Evolutionary conservation across 805 yeast genomes (phyloP).

Genomic region (Pichia heedii): DNA sequence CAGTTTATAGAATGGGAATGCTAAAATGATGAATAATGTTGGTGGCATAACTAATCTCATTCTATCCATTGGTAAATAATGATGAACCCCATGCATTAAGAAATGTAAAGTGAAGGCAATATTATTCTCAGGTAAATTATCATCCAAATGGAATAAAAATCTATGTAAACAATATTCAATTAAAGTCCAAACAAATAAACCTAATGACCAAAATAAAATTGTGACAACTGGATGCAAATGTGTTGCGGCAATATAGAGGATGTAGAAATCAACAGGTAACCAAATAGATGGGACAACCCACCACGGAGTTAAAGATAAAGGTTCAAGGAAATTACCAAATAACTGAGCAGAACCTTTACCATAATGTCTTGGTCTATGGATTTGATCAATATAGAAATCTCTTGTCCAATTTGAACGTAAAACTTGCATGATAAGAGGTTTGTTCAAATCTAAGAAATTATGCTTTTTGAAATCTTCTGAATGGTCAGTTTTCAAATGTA

Average conservation of each 20-base stretch:
- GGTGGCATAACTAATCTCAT: conserved; percentile 96
- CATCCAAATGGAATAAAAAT: conserved; percentile 87
- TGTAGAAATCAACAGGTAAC: conserved; percentile 69
- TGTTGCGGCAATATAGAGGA: conserved; percentile 50
- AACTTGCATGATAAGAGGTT: conserved; percentile 77
- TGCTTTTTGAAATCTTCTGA: conserved; percentile 62
- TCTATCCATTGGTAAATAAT: conserved; percentile 94
- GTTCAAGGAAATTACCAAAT: conserved; percentile 92
- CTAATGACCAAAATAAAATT: conserved; percentile 56
- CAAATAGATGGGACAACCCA: conserved; percentile 82
- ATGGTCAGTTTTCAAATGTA: conserved; percentile 74
- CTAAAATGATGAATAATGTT: conserved; percentile 60
- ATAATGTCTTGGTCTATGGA: conserved; percentile 96
- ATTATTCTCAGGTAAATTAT: conserved; percentile 73
- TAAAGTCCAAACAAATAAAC: conserved; percentile 89
- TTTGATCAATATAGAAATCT: conserved; percentile 90
- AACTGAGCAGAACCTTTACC: conserved; percentile 95
- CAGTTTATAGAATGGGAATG: conserved; percentile 71
- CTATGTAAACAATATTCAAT: conserved; percentile 85
- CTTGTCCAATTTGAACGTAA: conserved; percentile 66
- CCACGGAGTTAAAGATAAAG: conserved; percentile 88
- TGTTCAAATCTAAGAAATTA: conserved; percentile 76
- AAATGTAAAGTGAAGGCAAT: conserved; percentile 76
- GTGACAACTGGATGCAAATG: conserved; percentile 40
- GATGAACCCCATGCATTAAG: conserved; percentile 92